Base-by-base conservation (phyloP, 768 basidiomycete species). In the Collybia mongolica region DNA sequence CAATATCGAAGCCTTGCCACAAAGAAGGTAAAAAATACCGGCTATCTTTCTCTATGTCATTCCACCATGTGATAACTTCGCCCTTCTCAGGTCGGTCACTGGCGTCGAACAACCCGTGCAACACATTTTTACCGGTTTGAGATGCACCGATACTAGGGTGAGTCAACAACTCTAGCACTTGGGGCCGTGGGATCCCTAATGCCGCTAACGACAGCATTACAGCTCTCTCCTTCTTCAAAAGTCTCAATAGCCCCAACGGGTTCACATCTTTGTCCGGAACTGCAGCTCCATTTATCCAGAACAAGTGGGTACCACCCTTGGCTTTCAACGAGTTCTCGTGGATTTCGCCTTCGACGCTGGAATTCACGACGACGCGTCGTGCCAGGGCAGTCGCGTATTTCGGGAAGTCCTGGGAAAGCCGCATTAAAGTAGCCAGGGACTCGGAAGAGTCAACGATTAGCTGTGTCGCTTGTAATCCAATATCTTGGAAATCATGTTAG, bases 341-440 rank as follows among this genome's bases (percentile, higher is more conserved):
- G 5, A 93, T 63, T 60, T 91, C 90, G 0, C 75, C 65, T 0
- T 63, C 60, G 7, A 96, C 58, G 11, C 67, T 71, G 7, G 68
- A 62, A 50, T 81, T 78, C 2, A 81, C 69, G 1, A 70, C 58
- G 38, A 93, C 81, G 50, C 86, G 83, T 2, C 92, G 82, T 0
- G 88, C 80, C 24, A 97, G 73, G 2, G 84, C 72, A 0, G 83
- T 76, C 1, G 86, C 85, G 60, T 95, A 96, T 62, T 82, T 87
- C 0, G 96, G 95, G 69, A 98, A 96, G 66, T 95, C 86, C 60
- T 94, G 90, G 0, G 90, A 77, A 18, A 98, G 78, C 12, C 81
- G 76, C 40, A 74, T 79, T 29, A 97, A 76, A 0, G 80, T 77
- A 9, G 65, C 56, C 18, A 91, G 72, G 2, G 80, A 79, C 11